A percentile compares a stretch with the other conserved stretches of the same genome.
Conservation (phyloP, 345 rosid genomes). For the Boechera retrofracta region DNA sequence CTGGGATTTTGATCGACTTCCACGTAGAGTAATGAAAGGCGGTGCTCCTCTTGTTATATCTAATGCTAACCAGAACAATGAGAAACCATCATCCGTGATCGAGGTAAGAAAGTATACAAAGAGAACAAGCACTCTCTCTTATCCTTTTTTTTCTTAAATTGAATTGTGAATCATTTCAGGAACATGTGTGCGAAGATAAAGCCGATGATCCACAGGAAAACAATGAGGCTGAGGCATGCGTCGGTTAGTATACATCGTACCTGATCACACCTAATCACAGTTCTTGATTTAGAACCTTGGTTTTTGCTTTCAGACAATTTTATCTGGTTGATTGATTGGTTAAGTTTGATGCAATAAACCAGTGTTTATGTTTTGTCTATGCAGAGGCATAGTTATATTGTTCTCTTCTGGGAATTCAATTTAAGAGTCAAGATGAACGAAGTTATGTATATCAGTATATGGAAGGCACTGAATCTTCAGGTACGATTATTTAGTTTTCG, state of each 20-base stretch:
- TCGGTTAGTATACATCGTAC: slow-evolving; percentile 19
- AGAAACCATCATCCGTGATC: slow-evolving; percentile 20
- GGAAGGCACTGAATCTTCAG: slow-evolving; percentile 35
- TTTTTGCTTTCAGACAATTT: not conserved
- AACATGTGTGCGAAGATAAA: slow-evolving; percentile 37
- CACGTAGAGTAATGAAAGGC: slow-evolving; percentile 36
- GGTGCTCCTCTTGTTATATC: slow-evolving; percentile 44
- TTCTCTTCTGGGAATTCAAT: slow-evolving; percentile 22
- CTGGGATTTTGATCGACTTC: slow-evolving; percentile 56
- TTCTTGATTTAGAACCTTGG: not conserved
- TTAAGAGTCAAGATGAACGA: slow-evolving; percentile 20
- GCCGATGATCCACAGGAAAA: slow-evolving; percentile 27
- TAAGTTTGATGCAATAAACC: slow-evolving; percentile 12
- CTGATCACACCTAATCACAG: not conserved
- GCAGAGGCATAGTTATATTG: slow-evolving; percentile 31
- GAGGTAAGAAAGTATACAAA: slow-evolving; percentile 29
- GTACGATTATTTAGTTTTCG: slow-evolving; percentile 17
- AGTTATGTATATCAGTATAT: not conserved
- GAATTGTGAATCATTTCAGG: slow-evolving; percentile 33
- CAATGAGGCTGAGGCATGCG: slow-evolving; percentile 25
- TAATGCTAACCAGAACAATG: slow-evolving; percentile 28
- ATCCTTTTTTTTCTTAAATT: not conserved
- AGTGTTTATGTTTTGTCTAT: slow-evolving; percentile 6
- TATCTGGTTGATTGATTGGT: slow-evolving; percentile 12
- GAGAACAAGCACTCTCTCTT: slow-evolving; percentile 11